Evolutionary conservation across 2,329 filamentous ascomycete genomes (phyloP), one percentile per base, ranked within the genome.

Genomic region (Sporothrix brunneoviolacea): DNA sequence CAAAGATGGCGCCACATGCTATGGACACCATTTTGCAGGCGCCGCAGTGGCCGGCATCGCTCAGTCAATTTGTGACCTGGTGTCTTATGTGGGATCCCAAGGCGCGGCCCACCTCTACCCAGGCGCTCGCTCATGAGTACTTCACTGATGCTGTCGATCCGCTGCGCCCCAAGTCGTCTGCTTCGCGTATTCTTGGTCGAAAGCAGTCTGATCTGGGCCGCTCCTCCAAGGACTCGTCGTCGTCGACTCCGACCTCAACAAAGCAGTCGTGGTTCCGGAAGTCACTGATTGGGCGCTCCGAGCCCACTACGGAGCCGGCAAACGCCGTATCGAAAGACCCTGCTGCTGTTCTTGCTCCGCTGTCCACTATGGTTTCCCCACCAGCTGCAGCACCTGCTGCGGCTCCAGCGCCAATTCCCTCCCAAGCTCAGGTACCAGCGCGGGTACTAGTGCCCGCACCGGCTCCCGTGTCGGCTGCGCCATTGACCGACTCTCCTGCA

Each of bases 51-150:
- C 93, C 93, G 6, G 71, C 84, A 2, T 85, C 89, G 18, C 76
- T 98, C 50, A 86, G 85, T 61, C 82, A 94, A 53, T 97, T 98
- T 63, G 93, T 98, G 53, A 98, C 93, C 15, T 96, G 90, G 90
- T 98, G 93, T 68, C 70, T 98, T 58, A 93, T 97, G 87, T 98
- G 93, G 93, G 93, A 98, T 67, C 93, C 93, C 10, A 94, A 91
- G 72, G 83, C 74, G 62, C 80, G 93, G 54, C 93, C 93, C 39
- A 97, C 91, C 4, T 96, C 91, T 2, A 83, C 86, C 0, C 91
- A 98, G 68, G 91, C 93, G n/a, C 72, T 98, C 58, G 86, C 87
- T 35, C 93, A 98, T 66, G 91, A 96, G 59, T 98, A 94, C 68
- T 98, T 98, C 61, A 68, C 77, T 30, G 93, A 97, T 69, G 93